Conservation (phyloP, 306 rosid species). For the Spatholobus suberectus region DNA sequence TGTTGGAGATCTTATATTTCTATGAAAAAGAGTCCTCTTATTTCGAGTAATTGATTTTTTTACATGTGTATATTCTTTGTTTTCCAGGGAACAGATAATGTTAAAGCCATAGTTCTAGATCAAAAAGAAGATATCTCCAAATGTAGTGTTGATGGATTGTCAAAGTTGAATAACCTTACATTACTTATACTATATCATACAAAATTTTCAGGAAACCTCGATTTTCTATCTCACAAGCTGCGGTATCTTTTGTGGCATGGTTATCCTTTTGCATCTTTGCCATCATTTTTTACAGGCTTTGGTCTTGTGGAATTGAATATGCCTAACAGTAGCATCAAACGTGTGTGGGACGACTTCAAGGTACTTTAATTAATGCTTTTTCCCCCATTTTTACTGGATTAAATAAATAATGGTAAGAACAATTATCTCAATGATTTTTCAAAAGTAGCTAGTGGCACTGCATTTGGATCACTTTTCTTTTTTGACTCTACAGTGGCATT, state of each 20-base stretch:
- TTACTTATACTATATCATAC: background rate
- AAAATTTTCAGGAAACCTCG: background rate
- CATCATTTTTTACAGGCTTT: background rate
- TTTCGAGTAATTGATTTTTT: background rate
- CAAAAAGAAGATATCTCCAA: background rate
- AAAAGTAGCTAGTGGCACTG: no score
- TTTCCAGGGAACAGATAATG: slow-evolving; percentile 4
- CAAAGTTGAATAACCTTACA: slow-evolving; percentile 16
- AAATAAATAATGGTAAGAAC: no score
- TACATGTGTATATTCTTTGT: background rate
- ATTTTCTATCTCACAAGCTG: slow-evolving; percentile 15
- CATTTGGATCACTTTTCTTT: no score
- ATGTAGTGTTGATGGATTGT: slow-evolving; percentile 17
- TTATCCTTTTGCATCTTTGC: slow-evolving; percentile 41
- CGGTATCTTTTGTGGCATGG: slow-evolving; percentile 34
- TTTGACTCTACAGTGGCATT: no score
- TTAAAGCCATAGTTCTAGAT: slow-evolving; percentile 38
- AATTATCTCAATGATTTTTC: no score
- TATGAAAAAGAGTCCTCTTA: background rate
- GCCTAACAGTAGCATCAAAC: background rate
- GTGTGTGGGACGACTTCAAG: slow-evolving; percentile 36
- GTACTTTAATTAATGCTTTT: background rate
- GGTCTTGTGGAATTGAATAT: slow-evolving; percentile 30
- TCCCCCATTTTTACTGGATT: background rate
- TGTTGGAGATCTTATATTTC: background rate